Base-by-base conservation (phyloP, 441 rosid species). In the Erodium texanum region DNA sequence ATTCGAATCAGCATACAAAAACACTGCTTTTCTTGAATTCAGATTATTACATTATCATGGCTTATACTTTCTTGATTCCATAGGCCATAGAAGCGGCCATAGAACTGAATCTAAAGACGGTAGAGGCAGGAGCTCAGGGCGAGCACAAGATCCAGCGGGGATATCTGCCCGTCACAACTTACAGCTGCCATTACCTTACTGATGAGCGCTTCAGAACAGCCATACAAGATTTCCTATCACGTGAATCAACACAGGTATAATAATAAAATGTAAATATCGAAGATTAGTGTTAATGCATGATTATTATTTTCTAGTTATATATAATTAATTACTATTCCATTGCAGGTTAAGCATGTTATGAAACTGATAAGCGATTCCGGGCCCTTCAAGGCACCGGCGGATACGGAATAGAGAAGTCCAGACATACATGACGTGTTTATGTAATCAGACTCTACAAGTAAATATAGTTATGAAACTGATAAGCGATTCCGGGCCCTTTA, bases 121-220 rank as follows among this genome's bases (percentile, higher is more conserved):
- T 93, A 22, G 99, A 93, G 80, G 99, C 99, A 5, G 97, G 99
- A 76, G 99, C 99, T 66, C 99, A 93, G 73, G 99, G 99, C 8
- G 99, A 93, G 79, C 99, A 93, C 71, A 93, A 93, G 81, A 87
- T 93, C 68, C 96, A 89, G 73, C 88, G 99, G 0, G 99, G 99
- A 54, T 90, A 89, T 80, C 74, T 90, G 52, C 99, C 99, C 0
- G 96, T 90, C 54, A 80, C 79, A 71, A 93, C 99, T 38, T 90
- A 87, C 70, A 93, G 99, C 80, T 85, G 90, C 74, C 97, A 93
- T 80, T 90, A 90, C 80, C 86, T 93, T n/a, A 38, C 73, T 2
- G 87, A 93, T 64, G 86, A 86, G 78, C 83, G 78, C 72, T 89
- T 93, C 81, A 79, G 74, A 82, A 84, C 85, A 80, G 92, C 90